Evolutionary conservation across 441 rosid genomes (phyloP), one percentile per base, ranked within the genome.

Genomic region (Pelargonium fulgidum): DNA sequence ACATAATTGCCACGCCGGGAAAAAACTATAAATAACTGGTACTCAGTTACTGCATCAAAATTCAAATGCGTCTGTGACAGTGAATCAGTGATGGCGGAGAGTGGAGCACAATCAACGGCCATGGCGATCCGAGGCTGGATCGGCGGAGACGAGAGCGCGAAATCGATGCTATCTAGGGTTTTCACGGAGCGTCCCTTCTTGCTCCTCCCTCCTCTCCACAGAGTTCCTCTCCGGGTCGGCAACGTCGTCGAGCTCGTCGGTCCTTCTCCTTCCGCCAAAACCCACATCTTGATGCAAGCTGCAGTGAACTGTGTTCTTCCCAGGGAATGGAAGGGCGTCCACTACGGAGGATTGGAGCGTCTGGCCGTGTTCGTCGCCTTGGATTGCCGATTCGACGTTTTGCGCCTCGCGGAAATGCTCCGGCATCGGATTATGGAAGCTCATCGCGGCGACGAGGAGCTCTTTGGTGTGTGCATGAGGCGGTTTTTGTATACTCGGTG

Each of bases 221-320:
- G 85, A 7, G 76, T 86, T 58, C 96, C 93, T 41, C 71, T 90
- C 19, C 96, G 93, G 65, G 81, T 77, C 16, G 97, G 97, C 50
- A 86, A 87, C 72, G 86, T 89, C 45, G 76, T 92, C 22, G 97
- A 92, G 84, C 75, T 92, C 44, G 78, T 84, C 3, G 98, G 97
- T 2, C 82, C 92, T 8, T 86, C 93, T 7, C 85, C 92, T 45
- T 82, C 92, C 16, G 90, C 85, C 71, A 90, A 92, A 83, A 90
- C 97, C 71, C 88, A 84, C 47, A 80, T 87, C 68, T 78, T 92
- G 65, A 83, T 83, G 67, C 16, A 83, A 75, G 77, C 89, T 62
- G 91, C 93, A 29, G 82, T 87, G 66, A 77, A 76, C 67, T 90
- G 89, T 81, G 81, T 92, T 26, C 96, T 92, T 73, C 98, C 97